Percentiles rank a stretch among this genome's conserved stretches.
These are phyloP conservation scores for Gyromitra esculenta DNA, from an alignment of 2,329 filamentous ascomycete genomes.

Conservation along the genomic window DNA sequence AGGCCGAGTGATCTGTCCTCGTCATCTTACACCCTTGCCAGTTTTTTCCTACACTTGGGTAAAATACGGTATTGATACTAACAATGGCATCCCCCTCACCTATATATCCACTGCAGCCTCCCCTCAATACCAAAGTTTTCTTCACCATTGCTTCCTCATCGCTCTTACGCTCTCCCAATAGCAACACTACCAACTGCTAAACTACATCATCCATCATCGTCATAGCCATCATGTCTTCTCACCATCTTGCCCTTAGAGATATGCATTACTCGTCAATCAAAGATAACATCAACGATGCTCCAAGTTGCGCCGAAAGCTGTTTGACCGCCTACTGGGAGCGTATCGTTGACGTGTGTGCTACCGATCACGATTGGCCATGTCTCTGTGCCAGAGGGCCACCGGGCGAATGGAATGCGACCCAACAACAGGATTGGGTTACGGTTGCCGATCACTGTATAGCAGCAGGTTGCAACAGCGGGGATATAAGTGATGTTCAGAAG, in stretches of 20 bases:
- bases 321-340: background rate
- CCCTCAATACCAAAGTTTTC: background rate
- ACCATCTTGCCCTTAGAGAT: background rate
- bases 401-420: background rate
- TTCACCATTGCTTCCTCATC: background rate
- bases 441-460: background rate
- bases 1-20: conserved; percentile 6
- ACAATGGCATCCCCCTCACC: background rate
- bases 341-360: background rate
- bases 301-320: background rate
- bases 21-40: background rate
- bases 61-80: background rate
- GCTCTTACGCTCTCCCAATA: background rate
- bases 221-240: background rate
- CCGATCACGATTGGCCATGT: conserved; percentile 5
- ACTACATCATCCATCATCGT: background rate
- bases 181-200: background rate
- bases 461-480: background rate
- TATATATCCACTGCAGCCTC: conserved; percentile 25
- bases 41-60: background rate
- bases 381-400: conserved; percentile 10
- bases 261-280: background rate
- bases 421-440: background rate
- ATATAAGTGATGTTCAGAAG: background rate
- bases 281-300: background rate